phyloP scores from a whole-genome alignment of 352 stramenopile genomes.

The Globisporangium takayamanum region DNA sequence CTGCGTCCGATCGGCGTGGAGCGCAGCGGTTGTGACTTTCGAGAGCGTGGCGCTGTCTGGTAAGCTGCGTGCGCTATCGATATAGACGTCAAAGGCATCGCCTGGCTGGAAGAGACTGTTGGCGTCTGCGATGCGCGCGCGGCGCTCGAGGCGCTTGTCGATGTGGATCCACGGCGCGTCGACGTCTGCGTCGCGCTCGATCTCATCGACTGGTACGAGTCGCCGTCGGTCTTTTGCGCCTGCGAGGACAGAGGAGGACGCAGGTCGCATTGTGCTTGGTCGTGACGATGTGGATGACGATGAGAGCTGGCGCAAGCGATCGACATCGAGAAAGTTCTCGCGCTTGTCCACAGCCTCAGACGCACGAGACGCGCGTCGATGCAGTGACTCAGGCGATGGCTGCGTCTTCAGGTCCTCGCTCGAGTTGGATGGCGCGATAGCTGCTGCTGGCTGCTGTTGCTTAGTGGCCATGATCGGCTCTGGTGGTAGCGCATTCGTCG shows the following conservation, averaged over 20 bases:
- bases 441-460: background rate
- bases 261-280: slow-evolving; percentile 21
- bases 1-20: slow-evolving; percentile 44
- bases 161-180: slow-evolving; percentile 26
- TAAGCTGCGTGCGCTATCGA: slow-evolving; percentile 70
- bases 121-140: slow-evolving; percentile 15
- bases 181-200: slow-evolving; percentile 3
- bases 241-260: slow-evolving; percentile 13
- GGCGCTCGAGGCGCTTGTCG: slow-evolving; percentile 28
- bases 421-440: slow-evolving; percentile 1
- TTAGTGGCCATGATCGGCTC: background rate
- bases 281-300: slow-evolving; percentile 26
- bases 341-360: slow-evolving; percentile 6
- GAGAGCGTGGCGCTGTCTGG: slow-evolving; percentile 64
- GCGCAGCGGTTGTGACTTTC: slow-evolving; percentile 62
- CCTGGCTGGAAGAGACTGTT: slow-evolving; percentile 37
- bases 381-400: background rate
- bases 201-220: slow-evolving; percentile 21
- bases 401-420: background rate
- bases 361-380: slow-evolving; percentile 4
- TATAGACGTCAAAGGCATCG: slow-evolving; percentile 76
- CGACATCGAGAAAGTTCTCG: slow-evolving; percentile 25
- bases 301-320: slow-evolving; percentile 23
- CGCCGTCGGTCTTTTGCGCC: slow-evolving; percentile 16
- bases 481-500: too few relatives aligned